phyloP scores from a whole-genome alignment of 352 stramenopile species.

The Pythium oligandrum region DNA sequence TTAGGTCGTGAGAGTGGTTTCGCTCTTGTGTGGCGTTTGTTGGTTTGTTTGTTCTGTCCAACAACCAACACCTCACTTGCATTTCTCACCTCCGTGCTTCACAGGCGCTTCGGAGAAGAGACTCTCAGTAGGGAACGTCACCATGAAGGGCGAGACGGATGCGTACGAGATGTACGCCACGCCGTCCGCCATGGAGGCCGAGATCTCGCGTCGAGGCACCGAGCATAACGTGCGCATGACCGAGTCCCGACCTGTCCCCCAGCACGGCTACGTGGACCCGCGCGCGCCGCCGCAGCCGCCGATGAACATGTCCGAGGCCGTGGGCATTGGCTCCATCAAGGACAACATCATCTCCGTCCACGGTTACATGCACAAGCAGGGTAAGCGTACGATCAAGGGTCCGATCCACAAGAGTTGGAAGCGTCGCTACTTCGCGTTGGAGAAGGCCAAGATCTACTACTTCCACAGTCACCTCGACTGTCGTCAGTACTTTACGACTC shows the following conservation, averaged over 20 bases:
- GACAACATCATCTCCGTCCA: constrained; percentile 82
- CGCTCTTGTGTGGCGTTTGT: no score
- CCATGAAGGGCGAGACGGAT: constrained; percentile 2
- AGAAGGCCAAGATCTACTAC: constrained; percentile 84
- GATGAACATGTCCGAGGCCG: constrained; percentile 69
- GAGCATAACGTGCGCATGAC: constrained; percentile 33
- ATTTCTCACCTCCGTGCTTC: no score
- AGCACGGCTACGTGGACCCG: constrained; percentile 65
- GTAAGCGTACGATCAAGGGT: constrained; percentile 77
- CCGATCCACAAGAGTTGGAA: constrained; percentile 83
- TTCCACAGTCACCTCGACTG: constrained; percentile 79
- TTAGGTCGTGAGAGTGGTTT: no score
- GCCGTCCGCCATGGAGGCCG: constrained; percentile 41
- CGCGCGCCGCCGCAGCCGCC: constrained; percentile 46
- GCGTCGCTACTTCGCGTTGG: constrained; percentile 71
- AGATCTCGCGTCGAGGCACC: constrained; percentile 37
- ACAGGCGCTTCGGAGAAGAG: no score
- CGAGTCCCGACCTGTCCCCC: constrained; percentile 46
- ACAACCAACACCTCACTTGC: no score
- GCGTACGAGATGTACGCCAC: constrained; percentile 61
- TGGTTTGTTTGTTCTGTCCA: no score
- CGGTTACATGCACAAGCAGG: constrained; percentile 85
- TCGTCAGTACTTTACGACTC: constrained; percentile 77
- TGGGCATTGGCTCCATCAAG: constrained; percentile 34
- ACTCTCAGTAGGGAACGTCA: no score